These are phyloP conservation scores for Glonium stellatum DNA, from an alignment of 495 filamentous ascomycete species.

Conservation along the genomic window DNA sequence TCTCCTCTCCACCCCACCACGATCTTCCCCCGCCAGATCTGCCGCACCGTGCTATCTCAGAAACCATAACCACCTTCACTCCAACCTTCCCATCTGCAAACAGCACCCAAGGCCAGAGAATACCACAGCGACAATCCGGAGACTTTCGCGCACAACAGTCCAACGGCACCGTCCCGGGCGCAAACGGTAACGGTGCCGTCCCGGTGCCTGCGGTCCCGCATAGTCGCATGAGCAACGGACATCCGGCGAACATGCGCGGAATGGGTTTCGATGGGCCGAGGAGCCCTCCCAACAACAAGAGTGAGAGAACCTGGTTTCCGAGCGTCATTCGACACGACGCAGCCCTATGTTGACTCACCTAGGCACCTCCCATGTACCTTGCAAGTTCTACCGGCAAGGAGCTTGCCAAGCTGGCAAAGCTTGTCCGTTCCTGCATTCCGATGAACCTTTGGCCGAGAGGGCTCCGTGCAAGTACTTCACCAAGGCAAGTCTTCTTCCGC, in stretches of 20 bases:
- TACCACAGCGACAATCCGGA: constrained; percentile 20
- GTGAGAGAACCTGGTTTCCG: constrained; percentile 41
- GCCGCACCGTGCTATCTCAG: not conserved
- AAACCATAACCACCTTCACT: constrained; percentile 8
- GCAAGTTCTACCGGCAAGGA: constrained; percentile 97
- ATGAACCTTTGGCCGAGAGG: constrained; percentile 68
- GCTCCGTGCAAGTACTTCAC: constrained; percentile 96
- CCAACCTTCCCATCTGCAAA: constrained; percentile 12
- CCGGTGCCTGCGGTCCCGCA: constrained; percentile 29
- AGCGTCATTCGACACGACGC: constrained; percentile 1
- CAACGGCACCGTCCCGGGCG: constrained; percentile 20
- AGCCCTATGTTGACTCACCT: constrained; percentile 18
- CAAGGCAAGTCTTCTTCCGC: constrained; percentile 57
- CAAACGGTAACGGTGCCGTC: constrained; percentile 32
- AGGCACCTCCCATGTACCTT: constrained; percentile 97
- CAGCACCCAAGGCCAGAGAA: constrained; percentile 18
- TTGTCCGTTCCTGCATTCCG: constrained; percentile 92
- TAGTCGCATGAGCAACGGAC: constrained; percentile 27
- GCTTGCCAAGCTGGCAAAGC: constrained; percentile 92
- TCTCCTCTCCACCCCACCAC: not conserved
- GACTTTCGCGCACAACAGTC: constrained; percentile 18
- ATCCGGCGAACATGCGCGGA: constrained; percentile 18
- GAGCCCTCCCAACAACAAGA: constrained; percentile 77
- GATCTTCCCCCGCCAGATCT: constrained; percentile 1
- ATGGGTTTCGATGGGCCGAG: constrained; percentile 57